Evolutionary conservation across 1,139 yeast species (phyloP).

Genomic region (Magnusiomyces suaveolens): DNA sequence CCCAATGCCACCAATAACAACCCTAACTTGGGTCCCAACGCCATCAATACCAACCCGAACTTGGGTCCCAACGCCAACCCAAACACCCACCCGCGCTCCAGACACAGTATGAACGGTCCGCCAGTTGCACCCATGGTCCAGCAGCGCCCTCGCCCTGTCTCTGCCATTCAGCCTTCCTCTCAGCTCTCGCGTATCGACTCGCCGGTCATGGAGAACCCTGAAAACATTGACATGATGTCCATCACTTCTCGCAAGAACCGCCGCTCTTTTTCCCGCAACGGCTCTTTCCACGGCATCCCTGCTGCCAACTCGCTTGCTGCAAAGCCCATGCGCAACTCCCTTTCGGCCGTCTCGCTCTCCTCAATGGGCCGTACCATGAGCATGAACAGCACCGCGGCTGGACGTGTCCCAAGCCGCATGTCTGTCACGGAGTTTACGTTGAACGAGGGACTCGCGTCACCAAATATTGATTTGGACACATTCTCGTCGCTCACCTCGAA

Average conservation of each 20-base stretch:
- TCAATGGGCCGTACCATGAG: background rate
- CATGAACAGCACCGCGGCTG: background rate
- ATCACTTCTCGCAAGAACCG: conserved; percentile 13
- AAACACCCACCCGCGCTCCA: background rate
- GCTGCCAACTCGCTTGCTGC: background rate
- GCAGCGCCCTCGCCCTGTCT: background rate
- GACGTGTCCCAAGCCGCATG: conserved; percentile 3
- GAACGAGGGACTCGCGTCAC: conserved; percentile 4
- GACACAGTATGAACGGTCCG: background rate
- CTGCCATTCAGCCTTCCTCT: background rate
- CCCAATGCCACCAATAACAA: no score
- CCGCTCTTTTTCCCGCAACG: conserved; percentile 6
- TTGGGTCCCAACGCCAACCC: background rate
- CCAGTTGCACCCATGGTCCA: background rate
- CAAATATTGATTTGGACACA: conserved; percentile 6
- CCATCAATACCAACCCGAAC: no score
- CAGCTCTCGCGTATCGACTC: background rate
- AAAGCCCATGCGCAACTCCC: conserved; percentile 4
- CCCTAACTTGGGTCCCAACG: no score
- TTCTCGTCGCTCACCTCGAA: conserved; percentile 10
- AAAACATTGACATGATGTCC: conserved; percentile 12
- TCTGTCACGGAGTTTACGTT: conserved; percentile 8
- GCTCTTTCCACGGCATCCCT: background rate
- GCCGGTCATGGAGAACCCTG: conserved; percentile 7
- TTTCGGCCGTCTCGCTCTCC: conserved; percentile 7